phyloP scores from a whole-genome alignment of 176 grass and related monocot species.

The Triticum aestivum region DNA sequence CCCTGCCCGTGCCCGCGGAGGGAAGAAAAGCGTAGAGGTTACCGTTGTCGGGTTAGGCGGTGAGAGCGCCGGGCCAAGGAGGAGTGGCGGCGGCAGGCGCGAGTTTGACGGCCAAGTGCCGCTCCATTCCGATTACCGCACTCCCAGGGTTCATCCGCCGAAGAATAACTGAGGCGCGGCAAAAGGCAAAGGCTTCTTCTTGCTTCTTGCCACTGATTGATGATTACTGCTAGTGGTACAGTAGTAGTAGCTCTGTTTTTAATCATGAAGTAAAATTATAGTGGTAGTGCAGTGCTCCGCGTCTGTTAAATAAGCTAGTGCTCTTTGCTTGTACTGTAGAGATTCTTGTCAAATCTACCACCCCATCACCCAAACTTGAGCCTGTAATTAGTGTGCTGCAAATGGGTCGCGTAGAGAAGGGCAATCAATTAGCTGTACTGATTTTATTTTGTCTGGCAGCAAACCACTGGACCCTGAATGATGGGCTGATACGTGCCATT shows the following conservation, averaged over 20 bases:
- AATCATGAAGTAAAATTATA: not conserved
- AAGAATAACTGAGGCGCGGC: slow-evolving; percentile 67
- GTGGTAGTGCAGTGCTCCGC: not conserved
- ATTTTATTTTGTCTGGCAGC: not conserved
- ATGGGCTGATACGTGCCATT: not conserved
- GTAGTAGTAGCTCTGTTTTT: not conserved
- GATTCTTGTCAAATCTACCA: not conserved
- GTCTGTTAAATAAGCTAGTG: not conserved
- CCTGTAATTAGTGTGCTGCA: not conserved
- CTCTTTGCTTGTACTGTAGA: not conserved
- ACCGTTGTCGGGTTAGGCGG: slow-evolving; percentile 34
- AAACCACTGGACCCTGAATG: not conserved
- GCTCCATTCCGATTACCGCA: slow-evolving; percentile 58
- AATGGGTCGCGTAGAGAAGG: not conserved
- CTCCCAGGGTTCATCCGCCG: slow-evolving; percentile 62
- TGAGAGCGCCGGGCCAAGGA: not conserved
- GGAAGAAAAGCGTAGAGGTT: slow-evolving; percentile 41
- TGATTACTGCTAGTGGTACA: slow-evolving; percentile 8
- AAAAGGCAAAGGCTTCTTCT: slow-evolving; percentile 48
- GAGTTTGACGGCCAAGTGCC: slow-evolving; percentile 45
- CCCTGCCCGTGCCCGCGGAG: slow-evolving; percentile 31
- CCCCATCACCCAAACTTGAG: no score
- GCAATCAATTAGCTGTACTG: not conserved
- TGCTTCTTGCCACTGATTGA: slow-evolving; percentile 31
- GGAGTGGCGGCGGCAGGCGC: slow-evolving; percentile 29